These are phyloP conservation scores for Trichoderma polysporum DNA, from an alignment of 2,329 filamentous ascomycete species.

Conservation along the genomic window DNA sequence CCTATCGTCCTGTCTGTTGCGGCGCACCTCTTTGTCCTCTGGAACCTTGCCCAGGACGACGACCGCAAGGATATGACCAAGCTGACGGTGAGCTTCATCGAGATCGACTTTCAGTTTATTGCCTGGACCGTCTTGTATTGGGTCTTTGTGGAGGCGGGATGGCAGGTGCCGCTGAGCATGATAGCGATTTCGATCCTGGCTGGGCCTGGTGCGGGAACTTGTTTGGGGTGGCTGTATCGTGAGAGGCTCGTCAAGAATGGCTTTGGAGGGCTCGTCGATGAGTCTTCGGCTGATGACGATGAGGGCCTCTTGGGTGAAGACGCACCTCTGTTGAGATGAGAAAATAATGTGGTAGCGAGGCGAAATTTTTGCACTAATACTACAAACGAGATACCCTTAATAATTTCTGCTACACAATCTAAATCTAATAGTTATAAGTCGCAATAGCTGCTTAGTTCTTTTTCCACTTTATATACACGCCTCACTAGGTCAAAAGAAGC, in stretches of 20 bases:
- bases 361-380: not conserved
- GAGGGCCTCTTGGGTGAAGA: conserved; percentile 32
- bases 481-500: not conserved
- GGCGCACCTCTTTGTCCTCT: conserved; percentile 45
- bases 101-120: conserved; percentile 48
- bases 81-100: conserved; percentile 45
- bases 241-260: conserved; percentile 37
- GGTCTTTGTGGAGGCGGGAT: conserved; percentile 52
- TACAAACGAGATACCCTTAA: not conserved
- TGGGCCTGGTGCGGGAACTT: conserved; percentile 41
- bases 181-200: conserved; percentile 32
- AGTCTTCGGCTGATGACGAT: conserved; percentile 18
- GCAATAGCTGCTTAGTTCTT: not conserved
- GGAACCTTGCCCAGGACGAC: conserved; percentile 34
- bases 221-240: conserved; percentile 41
- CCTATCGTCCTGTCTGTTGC: conserved; percentile 45
- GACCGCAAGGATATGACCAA: conserved; percentile 53
- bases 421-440: not conserved
- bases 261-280: conserved; percentile 18
- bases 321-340: conserved; percentile 36
- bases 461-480: not conserved
- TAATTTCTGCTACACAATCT: not conserved
- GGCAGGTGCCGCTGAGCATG: conserved; percentile 39
- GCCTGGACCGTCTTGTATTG: conserved; percentile 52
- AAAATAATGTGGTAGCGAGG: not conserved